Evolutionary conservation across 352 stramenopile genomes (phyloP), one percentile per base, ranked within the genome.

Genomic region (Phytopythium vexans): DNA sequence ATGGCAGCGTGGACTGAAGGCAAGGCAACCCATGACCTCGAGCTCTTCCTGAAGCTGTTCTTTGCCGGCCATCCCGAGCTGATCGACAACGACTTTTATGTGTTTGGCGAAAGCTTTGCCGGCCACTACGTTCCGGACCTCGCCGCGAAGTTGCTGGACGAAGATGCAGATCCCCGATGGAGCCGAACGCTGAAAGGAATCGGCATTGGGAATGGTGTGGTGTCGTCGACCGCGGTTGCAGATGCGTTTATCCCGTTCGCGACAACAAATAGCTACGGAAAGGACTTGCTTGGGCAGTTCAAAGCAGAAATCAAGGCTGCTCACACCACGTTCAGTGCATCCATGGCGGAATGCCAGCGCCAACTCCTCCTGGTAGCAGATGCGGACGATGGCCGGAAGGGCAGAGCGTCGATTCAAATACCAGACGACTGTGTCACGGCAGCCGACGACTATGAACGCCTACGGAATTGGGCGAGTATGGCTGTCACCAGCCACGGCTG

Each of bases 81-180:
- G 9, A 64, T 50, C 41, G 31, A 16, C 12, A 77, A 73, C 34
- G 72, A 83, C 54, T 82, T 99, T 9, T 99, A 96, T 64, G 72
- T 99, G 38, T 97, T 97, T 41, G 96, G 96, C 37, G 96, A 99
- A 61, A 97, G 80, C 54, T 98, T 97, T 62, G 92, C 77, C 2
- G 96, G 96, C 1, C 92, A 98, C 49, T 99, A 98, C 58, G 87
- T 98, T 15, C 96, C 96, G 1, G 91, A 95, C 47, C 71, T 98
- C 41, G 80, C 84, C 3, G 69, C 79, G 16, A 72, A 74, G 34
- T 60, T 98, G 42, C 53, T 98, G 11, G 66, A 75, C 16, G 32
- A 39, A 6, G 52, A 57, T 5, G 54, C 80, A 31, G 40, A 57
- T 4, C 42, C 47, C 32, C 54, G 51, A 3, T 83, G 66, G 58